Evolutionary conservation across 768 basidiomycete genomes (phyloP).

Genomic region (Amanita pseudoporphyria): DNA sequence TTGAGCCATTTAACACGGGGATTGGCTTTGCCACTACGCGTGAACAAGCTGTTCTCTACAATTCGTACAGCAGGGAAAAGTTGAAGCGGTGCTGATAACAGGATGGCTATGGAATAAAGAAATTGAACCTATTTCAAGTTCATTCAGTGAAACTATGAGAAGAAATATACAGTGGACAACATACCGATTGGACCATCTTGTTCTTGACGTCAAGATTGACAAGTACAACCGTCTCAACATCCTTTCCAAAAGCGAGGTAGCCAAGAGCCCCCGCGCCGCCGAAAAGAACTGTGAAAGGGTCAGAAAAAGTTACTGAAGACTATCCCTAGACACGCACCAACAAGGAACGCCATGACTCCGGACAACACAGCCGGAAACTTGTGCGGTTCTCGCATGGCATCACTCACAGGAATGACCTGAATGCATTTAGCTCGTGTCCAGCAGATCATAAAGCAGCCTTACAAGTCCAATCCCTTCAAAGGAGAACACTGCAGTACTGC

Average conservation of each 20-base stretch:
- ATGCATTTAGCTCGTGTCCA: conserved; percentile 1
- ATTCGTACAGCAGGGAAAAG: conserved; percentile 98
- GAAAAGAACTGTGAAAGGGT: conserved; percentile 51
- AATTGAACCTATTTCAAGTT: conserved; percentile 54
- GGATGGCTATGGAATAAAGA: conserved; percentile 86
- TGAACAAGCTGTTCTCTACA: conserved; percentile 92
- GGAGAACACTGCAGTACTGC: conserved; percentile 92
- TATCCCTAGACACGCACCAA: conserved; percentile 32
- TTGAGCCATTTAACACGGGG: conserved; percentile 90
- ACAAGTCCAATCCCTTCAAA: conserved; percentile 96
- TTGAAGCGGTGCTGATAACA: conserved; percentile 87
- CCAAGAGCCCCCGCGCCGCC: conserved; percentile 82
- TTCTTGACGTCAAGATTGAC: conserved; percentile 83
- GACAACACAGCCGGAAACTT: conserved; percentile 87
- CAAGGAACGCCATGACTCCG: conserved; percentile 84
- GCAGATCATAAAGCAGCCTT: conserved; percentile 16
- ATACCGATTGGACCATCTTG: conserved; percentile 81
- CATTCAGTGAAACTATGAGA: not conserved
- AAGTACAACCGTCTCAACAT: conserved; percentile 89
- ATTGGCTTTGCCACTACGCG: conserved; percentile 76
- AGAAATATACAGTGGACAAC: conserved; percentile 17
- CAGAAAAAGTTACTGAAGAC: conserved; percentile 2
- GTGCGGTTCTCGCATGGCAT: conserved; percentile 91
- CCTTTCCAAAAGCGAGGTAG: conserved; percentile 80
- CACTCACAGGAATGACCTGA: conserved; percentile 89